These are phyloP conservation scores for Cunninghamia lanceolata DNA, from an alignment of 75 land plant genomes.

Conservation along the genomic window DNA sequence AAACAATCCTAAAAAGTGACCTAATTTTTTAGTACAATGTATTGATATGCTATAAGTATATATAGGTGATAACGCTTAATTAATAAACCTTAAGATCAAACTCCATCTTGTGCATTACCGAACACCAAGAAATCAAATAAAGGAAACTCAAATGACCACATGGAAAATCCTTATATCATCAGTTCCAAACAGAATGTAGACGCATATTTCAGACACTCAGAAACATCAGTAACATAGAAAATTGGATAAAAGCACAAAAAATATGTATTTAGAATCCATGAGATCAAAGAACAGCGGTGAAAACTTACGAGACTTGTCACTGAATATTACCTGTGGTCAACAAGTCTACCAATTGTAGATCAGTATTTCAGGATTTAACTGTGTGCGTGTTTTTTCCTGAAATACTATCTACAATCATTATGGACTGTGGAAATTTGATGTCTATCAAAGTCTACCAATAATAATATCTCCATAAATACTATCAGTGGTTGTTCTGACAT, in stretches of 20 bases:
- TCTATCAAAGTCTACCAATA: too few relatives aligned
- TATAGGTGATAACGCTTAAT: neutral
- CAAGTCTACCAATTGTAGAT: too few relatives aligned
- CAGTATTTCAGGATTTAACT: too few relatives aligned
- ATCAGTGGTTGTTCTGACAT: conserved; percentile 31
- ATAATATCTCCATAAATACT: conserved; percentile 35
- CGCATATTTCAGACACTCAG: neutral
- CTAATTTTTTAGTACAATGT: neutral
- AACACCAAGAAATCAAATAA: too few relatives aligned
- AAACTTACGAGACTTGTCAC: neutral
- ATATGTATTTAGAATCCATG: conserved; percentile 25
- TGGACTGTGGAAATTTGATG: too few relatives aligned
- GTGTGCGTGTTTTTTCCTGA: too few relatives aligned
- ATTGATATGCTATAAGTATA: too few relatives aligned
- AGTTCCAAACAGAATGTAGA: neutral
- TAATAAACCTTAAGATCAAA: neutral
- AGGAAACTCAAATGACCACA: neutral
- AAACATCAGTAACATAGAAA: neutral
- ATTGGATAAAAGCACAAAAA: neutral
- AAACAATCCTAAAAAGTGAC: neutral
- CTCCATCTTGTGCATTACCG: too few relatives aligned
- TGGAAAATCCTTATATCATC: neutral
- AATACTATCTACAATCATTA: too few relatives aligned
- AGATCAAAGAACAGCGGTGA: neutral
- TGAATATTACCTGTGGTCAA: conserved; percentile 64